Conservation (phyloP, 805 yeast genomes). For the Candida easanensis region DNA sequence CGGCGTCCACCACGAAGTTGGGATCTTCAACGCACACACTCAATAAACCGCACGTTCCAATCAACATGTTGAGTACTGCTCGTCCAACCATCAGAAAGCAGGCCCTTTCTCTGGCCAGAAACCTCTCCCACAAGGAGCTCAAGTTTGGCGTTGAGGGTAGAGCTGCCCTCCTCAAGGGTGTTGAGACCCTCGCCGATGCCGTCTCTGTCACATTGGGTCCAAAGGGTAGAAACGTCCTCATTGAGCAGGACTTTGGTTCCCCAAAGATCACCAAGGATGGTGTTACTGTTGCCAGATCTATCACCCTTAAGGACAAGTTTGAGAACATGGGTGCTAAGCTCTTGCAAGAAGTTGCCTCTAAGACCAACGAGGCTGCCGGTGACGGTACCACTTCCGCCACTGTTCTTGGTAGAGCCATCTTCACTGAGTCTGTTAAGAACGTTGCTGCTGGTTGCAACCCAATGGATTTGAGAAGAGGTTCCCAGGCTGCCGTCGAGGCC, state of each 20-base stretch:
- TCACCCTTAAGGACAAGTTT: conserved; percentile 84
- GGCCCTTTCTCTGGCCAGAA: conserved; percentile 25
- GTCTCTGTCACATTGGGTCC: conserved; percentile 97
- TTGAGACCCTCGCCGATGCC: conserved; percentile 82
- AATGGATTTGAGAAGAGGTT: conserved; percentile 97
- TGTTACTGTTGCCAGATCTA: conserved; percentile 93
- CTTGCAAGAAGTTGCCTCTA: conserved; percentile 95
- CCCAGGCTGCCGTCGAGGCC: conserved; percentile 97
- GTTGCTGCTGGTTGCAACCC: conserved; percentile 99
- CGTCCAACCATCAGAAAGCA: conserved; percentile 28
- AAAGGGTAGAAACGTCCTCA: conserved; percentile 95
- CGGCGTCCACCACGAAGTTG: background rate
- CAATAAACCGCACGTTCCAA: background rate
- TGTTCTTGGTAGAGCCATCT: conserved; percentile 92
- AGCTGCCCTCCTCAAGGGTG: conserved; percentile 80
- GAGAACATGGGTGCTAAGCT: conserved; percentile 97
- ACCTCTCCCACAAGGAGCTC: conserved; percentile 78
- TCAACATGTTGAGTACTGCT: conserved; percentile 25
- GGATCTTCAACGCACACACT: too few species aligned
- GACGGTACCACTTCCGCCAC: conserved; percentile 99
- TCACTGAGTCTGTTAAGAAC: conserved; percentile 94
- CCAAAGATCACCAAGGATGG: conserved; percentile 99
- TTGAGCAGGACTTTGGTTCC: conserved; percentile 94
- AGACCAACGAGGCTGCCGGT: conserved; percentile 98
- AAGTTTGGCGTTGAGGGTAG: conserved; percentile 77